phyloP scores from a whole-genome alignment of 306 rosid species.

The Quercus gilva region DNA sequence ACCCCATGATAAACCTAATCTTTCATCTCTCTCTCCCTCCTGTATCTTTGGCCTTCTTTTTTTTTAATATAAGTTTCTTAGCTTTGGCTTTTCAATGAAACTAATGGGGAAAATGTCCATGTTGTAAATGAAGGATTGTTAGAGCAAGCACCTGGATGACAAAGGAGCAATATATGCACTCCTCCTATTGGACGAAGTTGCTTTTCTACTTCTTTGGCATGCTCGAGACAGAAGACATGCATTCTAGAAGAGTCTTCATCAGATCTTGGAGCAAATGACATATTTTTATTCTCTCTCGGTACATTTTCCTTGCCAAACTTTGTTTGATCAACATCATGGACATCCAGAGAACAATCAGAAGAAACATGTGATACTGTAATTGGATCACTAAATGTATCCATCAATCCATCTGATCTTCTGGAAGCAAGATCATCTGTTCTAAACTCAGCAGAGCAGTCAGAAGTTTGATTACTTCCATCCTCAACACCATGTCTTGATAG shows the following conservation, averaged over 20 bases:
- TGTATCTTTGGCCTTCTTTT: background rate
- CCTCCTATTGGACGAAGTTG: conserved; percentile 90
- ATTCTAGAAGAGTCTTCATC: conserved; percentile 85
- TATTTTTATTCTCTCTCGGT: conserved; percentile 35
- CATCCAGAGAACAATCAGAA: conserved; percentile 35
- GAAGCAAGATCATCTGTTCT: conserved; percentile 45
- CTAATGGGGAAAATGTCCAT: background rate
- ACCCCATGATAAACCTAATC: background rate
- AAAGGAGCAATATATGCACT: conserved; percentile 72
- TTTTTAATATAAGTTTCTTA: background rate
- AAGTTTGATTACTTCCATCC: conserved; percentile 29
- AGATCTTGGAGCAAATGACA: conserved; percentile 44
- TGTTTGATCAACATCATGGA: conserved; percentile 48
- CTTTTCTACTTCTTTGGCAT: conserved; percentile 88
- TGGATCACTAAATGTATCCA: conserved; percentile 35
- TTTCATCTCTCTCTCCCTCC: background rate
- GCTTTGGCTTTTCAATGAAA: background rate
- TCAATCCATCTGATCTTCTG: conserved; percentile 29
- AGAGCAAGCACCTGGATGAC: conserved; percentile 88
- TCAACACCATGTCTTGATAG: conserved; percentile 24
- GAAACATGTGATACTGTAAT: conserved; percentile 30
- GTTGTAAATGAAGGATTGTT: conserved; percentile 4
- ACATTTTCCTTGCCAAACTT: conserved; percentile 33
- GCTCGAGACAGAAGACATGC: conserved; percentile 98
- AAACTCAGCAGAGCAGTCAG: conserved; percentile 40